These are phyloP conservation scores for Tolypocladium ophioglossoides DNA, from an alignment of 2,329 filamentous ascomycete genomes.

Conservation along the genomic window DNA sequence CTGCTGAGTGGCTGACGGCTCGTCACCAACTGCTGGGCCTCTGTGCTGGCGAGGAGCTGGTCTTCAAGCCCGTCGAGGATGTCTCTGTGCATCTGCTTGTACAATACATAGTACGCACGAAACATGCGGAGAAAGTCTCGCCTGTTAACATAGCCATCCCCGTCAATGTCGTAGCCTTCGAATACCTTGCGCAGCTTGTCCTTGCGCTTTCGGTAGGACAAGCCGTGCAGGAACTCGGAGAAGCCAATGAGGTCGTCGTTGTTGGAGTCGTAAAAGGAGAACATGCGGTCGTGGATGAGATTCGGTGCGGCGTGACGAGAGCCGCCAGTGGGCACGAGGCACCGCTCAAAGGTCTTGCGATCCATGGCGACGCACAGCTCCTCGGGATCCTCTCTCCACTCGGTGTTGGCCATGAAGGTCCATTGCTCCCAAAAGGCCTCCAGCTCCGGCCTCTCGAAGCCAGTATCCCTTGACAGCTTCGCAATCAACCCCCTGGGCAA, in stretches of 20 bases:
- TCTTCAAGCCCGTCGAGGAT: conserved; percentile 70
- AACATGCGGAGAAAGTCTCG: conserved; percentile 88
- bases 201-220: conserved; percentile 59
- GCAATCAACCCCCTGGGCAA: conserved; percentile 59
- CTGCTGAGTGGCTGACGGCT: conserved; percentile 67
- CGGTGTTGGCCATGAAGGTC: conserved; percentile 80
- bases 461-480: conserved; percentile 59
- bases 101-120: conserved; percentile 81
- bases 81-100: conserved; percentile 80
- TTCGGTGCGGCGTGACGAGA: conserved; percentile 70
- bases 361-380: conserved; percentile 77
- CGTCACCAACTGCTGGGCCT: conserved; percentile 65
- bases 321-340: conserved; percentile 78
- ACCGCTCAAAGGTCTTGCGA: conserved; percentile 83
- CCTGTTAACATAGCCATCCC: conserved; percentile 74
- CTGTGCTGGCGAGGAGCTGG: conserved; percentile 63
- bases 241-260: conserved; percentile 84
- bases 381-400: conserved; percentile 74
- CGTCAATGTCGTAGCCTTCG: conserved; percentile 82
- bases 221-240: conserved; percentile 76
- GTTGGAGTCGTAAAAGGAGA: conserved; percentile 91
- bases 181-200: conserved; percentile 68
- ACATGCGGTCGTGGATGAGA: conserved; percentile 91
- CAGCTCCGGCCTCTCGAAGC: conserved; percentile 75
- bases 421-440: conserved; percentile 97